A percentile compares a stretch with the other conserved stretches of the same genome.
Conservation (phyloP, 2,329 filamentous ascomycete genomes). For the Blastomyces gilchristii region DNA sequence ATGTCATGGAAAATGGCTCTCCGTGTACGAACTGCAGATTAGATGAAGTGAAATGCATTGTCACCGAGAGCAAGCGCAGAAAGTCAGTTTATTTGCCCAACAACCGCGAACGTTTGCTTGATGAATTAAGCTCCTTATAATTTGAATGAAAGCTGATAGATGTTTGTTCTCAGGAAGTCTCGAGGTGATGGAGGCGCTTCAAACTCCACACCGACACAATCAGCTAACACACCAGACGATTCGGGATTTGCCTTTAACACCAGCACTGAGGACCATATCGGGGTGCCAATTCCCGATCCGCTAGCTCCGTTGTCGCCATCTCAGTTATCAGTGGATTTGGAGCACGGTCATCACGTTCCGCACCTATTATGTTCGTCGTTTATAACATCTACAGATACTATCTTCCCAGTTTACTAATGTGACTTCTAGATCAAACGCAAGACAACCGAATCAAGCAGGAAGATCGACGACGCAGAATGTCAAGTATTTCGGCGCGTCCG, state of each 20-base stretch:
- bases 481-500: conserved; percentile 32
- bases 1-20: conserved; percentile 40
- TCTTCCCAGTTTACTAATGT: conserved; percentile 8
- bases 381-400: conserved; percentile 7
- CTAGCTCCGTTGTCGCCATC: conserved; percentile 33
- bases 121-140: conserved; percentile 13
- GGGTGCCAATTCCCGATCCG: conserved; percentile 13
- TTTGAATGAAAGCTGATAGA: conserved; percentile 10
- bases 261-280: conserved; percentile 20
- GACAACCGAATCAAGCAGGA: conserved; percentile 35
- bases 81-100: conserved; percentile 26
- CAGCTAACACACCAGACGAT: conserved; percentile 29
- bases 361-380: conserved; percentile 52
- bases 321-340: conserved; percentile 38
- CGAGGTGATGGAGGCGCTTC: conserved; percentile 30
- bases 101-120: background rate
- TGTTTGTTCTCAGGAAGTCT: conserved; percentile 27
- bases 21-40: conserved; percentile 23
- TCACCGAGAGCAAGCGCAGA: conserved; percentile 44
- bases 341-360: conserved; percentile 49
- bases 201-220: conserved; percentile 26
- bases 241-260: conserved; percentile 21
- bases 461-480: conserved; percentile 38
- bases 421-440: conserved; percentile 39
- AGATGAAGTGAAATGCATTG: conserved; percentile 21